Percentiles rank a stretch among this genome's conserved stretches.
Evolutionary conservation across 2,329 filamentous ascomycete genomes (phyloP).

Genomic region (Xylogone sp.): DNA sequence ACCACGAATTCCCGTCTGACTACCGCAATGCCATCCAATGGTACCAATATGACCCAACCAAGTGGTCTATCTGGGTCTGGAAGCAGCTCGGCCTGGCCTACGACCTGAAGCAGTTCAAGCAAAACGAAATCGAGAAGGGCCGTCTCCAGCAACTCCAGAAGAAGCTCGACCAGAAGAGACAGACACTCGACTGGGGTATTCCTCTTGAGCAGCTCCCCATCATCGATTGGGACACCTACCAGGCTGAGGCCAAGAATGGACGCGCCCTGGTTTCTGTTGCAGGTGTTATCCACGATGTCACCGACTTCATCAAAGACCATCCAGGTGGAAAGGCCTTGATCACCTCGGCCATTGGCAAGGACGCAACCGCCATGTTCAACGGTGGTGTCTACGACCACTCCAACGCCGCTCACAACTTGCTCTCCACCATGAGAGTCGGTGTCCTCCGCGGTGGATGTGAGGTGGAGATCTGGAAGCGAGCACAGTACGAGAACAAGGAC

Average conservation of each 20-base stretch:
- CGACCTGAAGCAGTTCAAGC: slow-evolving; percentile 85
- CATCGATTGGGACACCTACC: slow-evolving; percentile 82
- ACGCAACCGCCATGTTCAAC: slow-evolving; percentile 88
- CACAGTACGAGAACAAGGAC: slow-evolving; percentile 81
- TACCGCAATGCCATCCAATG: slow-evolving; percentile 90
- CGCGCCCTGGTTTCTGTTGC: slow-evolving; percentile 74
- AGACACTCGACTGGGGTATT: slow-evolving; percentile 79
- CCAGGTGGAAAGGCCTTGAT: slow-evolving; percentile 90
- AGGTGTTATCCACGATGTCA: slow-evolving; percentile 82
- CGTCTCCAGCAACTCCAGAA: slow-evolving; percentile 85
- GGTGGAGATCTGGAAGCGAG: slow-evolving; percentile 90
- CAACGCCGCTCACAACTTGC: slow-evolving; percentile 84
- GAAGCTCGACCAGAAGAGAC: slow-evolving; percentile 86
- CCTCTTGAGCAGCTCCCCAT: slow-evolving; percentile 83
- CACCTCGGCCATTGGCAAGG: slow-evolving; percentile 76
- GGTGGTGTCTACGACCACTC: slow-evolving; percentile 87
- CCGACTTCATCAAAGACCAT: slow-evolving; percentile 82
- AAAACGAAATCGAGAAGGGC: slow-evolving; percentile 91
- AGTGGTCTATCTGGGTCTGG: slow-evolving; percentile 83
- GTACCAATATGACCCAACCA: slow-evolving; percentile 90
- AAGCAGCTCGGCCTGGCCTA: slow-evolving; percentile 81
- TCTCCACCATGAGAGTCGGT: slow-evolving; percentile 84
- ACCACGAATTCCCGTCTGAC: slow-evolving; percentile 90
- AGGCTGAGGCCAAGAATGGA: slow-evolving; percentile 72
- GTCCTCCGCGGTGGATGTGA: slow-evolving; percentile 84